A percentile compares a stretch with the other conserved stretches of the same genome.
Evolutionary conservation across 2,329 filamentous ascomycete species (phyloP).

Genomic region (Waltergamsia citrina): DNA sequence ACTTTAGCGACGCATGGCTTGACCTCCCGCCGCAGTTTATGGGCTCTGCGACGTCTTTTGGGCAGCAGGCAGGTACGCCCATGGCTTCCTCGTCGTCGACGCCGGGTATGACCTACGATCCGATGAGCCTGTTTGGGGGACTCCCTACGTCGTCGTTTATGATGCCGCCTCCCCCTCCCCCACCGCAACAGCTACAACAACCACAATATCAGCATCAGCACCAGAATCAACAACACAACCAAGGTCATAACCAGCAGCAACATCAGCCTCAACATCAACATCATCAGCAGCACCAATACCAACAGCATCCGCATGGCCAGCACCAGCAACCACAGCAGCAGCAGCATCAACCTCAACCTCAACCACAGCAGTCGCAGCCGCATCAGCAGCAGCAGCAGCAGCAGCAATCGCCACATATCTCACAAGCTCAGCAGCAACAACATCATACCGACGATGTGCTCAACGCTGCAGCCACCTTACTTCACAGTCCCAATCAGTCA

Average conservation of each 20-base stretch:
- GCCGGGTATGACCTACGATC: slow-evolving; percentile 10
- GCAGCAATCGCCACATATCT: too few species aligned
- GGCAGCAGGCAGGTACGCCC: slow-evolving; percentile 29
- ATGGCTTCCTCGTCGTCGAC: slow-evolving; percentile 12
- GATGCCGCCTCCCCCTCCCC: slow-evolving; percentile 26
- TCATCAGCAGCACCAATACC: slow-evolving; percentile 10
- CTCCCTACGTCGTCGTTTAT: slow-evolving; percentile 13
- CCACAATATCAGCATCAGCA: slow-evolving; percentile 16
- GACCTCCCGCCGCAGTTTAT: slow-evolving; percentile 57
- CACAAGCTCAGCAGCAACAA: slow-evolving; percentile 15
- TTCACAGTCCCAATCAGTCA: slow-evolving; percentile 28
- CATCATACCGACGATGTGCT: slow-evolving; percentile 45
- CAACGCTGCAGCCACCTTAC: slow-evolving; percentile 40
- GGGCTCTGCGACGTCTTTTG: slow-evolving; percentile 55
- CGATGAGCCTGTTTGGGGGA: too few species aligned
- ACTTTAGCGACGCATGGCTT: slow-evolving; percentile 32
- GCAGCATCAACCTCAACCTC: too few species aligned
- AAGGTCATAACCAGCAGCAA: slow-evolving; percentile 8
- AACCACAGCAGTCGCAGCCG: too few species aligned
- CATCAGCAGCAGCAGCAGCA: too few species aligned
- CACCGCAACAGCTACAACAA: slow-evolving; percentile 16
- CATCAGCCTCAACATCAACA: slow-evolving; percentile 3
- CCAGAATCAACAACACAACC: slow-evolving; percentile 10
- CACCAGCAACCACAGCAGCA: too few species aligned
- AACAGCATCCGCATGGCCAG: slow-evolving; percentile 11